Conservation (phyloP, 1,284 basidiomycete species). For the Tilletia walkeri region DNA sequence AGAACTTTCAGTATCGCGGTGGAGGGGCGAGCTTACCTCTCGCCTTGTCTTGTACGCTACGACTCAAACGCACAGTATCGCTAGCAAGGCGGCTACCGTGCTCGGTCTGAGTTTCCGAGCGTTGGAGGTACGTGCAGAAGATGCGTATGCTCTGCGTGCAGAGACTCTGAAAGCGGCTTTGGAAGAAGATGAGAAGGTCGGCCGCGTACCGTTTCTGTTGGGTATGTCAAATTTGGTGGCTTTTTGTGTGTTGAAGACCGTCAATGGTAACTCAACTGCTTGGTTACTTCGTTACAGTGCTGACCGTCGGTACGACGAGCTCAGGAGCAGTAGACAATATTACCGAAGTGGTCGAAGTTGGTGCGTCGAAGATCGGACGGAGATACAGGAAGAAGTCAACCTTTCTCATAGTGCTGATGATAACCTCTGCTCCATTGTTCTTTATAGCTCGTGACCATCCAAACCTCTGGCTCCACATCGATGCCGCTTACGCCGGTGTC, state of each 20-base stretch:
- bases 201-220: slow-evolving; percentile 71
- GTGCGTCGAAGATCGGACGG: slow-evolving; percentile 59
- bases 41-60: slow-evolving; percentile 85
- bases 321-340: slow-evolving; percentile 83
- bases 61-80: slow-evolving; percentile 86
- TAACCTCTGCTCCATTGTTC: not conserved
- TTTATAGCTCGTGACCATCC: slow-evolving; percentile 66
- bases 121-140: slow-evolving; percentile 68
- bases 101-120: slow-evolving; percentile 74
- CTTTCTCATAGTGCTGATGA: not conserved
- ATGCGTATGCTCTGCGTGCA: slow-evolving; percentile 73
- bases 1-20: slow-evolving; percentile 12
- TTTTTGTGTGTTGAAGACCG: not conserved
- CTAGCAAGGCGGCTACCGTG: slow-evolving; percentile 76
- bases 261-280: not conserved
- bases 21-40: slow-evolving; percentile 55
- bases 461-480: slow-evolving; percentile 80
- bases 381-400: not conserved
- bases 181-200: slow-evolving; percentile 68
- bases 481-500: slow-evolving; percentile 66
- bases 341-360: slow-evolving; percentile 69
- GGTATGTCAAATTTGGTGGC: slow-evolving; percentile 32
- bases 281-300: slow-evolving; percentile 57
- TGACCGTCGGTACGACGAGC: slow-evolving; percentile 84
- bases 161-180: slow-evolving; percentile 66